These are phyloP conservation scores for Glycyrrhiza uralensis DNA, from an alignment of 306 rosid species.

Conservation along the genomic window DNA sequence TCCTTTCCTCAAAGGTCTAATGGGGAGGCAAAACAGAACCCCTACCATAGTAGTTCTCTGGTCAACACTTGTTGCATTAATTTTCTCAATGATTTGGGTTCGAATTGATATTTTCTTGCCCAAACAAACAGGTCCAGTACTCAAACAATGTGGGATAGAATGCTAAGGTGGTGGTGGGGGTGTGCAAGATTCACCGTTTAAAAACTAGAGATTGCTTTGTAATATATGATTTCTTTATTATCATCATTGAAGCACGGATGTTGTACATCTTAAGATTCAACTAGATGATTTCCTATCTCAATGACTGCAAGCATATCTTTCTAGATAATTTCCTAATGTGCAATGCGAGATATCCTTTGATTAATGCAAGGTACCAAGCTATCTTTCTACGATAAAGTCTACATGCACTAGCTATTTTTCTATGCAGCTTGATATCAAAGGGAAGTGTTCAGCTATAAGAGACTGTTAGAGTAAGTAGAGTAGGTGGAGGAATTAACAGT, in stretches of 20 bases:
- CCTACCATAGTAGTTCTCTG: slow-evolving; percentile 85
- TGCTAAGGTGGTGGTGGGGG: slow-evolving; percentile 42
- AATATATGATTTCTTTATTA: not conserved
- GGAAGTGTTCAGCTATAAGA: not conserved
- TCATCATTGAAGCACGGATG: not conserved
- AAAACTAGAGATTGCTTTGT: not conserved
- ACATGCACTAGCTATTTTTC: not conserved
- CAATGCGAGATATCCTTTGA: not conserved
- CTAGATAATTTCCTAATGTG: not conserved
- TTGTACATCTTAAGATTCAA: not conserved
- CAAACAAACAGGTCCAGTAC: slow-evolving; percentile 77
- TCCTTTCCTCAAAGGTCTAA: slow-evolving; percentile 93
- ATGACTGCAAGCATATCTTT: not conserved
- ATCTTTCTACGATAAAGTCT: not conserved
- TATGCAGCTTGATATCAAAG: not conserved
- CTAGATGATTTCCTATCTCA: not conserved
- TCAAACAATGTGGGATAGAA: slow-evolving; percentile 82
- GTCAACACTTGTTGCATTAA: slow-evolving; percentile 73
- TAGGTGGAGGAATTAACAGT: not conserved
- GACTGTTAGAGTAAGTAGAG: not conserved
- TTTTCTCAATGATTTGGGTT: slow-evolving; percentile 94
- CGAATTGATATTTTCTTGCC: slow-evolving; percentile 88
- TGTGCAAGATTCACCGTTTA: not conserved
- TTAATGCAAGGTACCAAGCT: not conserved
- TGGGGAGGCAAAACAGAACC: slow-evolving; percentile 93